phyloP scores from a whole-genome alignment of 306 rosid genomes.

The Hippophae gyantsensis region DNA sequence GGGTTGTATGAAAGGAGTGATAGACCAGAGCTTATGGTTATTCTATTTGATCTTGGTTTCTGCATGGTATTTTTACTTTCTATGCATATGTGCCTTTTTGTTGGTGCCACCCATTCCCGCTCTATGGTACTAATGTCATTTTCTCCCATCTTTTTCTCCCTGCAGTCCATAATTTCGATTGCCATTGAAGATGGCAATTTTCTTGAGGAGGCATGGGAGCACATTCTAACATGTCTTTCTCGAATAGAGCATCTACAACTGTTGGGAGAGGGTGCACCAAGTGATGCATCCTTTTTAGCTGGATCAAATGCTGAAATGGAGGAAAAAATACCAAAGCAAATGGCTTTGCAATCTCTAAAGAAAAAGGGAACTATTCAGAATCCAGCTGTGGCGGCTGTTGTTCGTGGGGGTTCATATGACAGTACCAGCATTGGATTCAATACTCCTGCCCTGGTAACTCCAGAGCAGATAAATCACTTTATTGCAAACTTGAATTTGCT shows the following conservation, averaged over 20 bases:
- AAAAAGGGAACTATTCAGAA: conserved; percentile 78
- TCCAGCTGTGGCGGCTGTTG: conserved; percentile 93
- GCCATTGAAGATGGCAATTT: conserved; percentile 96
- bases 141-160: conserved; percentile 16
- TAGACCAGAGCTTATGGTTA: not conserved
- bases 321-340: conserved; percentile 51
- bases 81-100: not conserved
- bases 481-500: conserved; percentile 86
- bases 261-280: conserved; percentile 96
- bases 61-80: not conserved
- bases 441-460: conserved; percentile 72
- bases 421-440: conserved; percentile 70
- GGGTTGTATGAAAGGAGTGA: not conserved
- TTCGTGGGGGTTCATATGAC: conserved; percentile 97
- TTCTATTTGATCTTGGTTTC: not conserved
- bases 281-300: conserved; percentile 80
- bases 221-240: conserved; percentile 91
- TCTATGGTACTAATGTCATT: not conserved
- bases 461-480: conserved; percentile 78
- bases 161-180: conserved; percentile 80
- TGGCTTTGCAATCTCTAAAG: conserved; percentile 66
- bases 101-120: not conserved
- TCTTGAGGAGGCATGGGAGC: conserved; percentile 97
- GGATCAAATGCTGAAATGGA: conserved; percentile 59
- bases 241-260: conserved; percentile 94